Base-by-base conservation (phyloP, 192 early-diverging fungal genomes). In the Gaertneriomyces semiglobifer region DNA sequence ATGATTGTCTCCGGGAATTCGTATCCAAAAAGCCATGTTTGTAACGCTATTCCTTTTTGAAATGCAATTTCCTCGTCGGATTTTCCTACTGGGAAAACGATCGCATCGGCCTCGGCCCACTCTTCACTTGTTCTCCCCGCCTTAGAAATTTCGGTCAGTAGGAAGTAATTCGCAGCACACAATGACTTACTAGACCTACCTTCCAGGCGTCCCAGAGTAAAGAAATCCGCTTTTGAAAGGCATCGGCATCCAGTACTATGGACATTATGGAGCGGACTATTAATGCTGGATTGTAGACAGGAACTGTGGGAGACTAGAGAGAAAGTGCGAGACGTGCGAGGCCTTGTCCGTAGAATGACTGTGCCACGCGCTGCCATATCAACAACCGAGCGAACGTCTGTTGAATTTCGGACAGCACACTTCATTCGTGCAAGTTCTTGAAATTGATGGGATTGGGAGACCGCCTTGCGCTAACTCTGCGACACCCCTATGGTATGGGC, bases 11-110 rank as follows among this genome's bases (percentile, higher is more conserved):
- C 90, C 3, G 88, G 83, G 62, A 95, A 91, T 71, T 97, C 95
- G 65, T 93, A 91, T 45, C 93, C 93, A 48, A 95, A 81, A 56
- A 95, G 81, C 95, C 95, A 99, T 52, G 85, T 87, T 86, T 98
- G 77, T 18, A 61, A 48, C 70, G 72, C n/a, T 19, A 80, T 81
- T 2, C 89, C 85, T 68, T 91, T 90, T 66, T 86, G 86, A 65
- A 91, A 92, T 1, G 86, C 78, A 46, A 79, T 79, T 40, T 88
- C 87, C 43, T 88, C 86, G 20, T 94, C 90, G 0, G 66, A 20
- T 18, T 79, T 76, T 25, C 91, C 90, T 25, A 88, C 74, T n/a
- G 87, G 60, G 65, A 89, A 63, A 20, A 88, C 76, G 60, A 93
- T 71, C 0, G 80, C 72, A 63, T 87, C 82, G 42, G 81, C 74